Evolutionary conservation across 805 yeast genomes (phyloP), one percentile per base, ranked within the genome.

Genomic region (Wickerhamiella shivajii): DNA sequence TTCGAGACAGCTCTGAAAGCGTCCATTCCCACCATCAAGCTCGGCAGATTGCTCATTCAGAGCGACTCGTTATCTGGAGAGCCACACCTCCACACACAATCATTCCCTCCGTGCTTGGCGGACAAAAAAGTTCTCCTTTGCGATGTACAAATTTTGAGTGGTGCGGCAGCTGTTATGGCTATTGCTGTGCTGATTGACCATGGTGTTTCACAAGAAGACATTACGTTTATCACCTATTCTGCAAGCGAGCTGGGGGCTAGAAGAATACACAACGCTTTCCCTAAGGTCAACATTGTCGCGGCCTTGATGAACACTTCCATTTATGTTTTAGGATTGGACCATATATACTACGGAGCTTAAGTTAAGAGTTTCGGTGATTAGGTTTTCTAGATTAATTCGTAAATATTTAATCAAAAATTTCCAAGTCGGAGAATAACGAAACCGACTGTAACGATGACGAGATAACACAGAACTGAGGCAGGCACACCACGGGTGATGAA

Each of bases 121-220:
- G 18, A 37, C 11, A 32, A 42, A 14, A 69, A 67, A 39, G 71
- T 81, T 1, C 55, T 87, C 6, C 55, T 87, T 31, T 69, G 81
- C 48, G 96, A 87, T 50, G 81, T 93, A 0, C 95, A 87, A 51
- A 64, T 83, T 31, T 75, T 81, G 20, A 74, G 93, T 19, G 98
- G 97, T 2, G 93, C 95, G 0, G 93, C 93, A 0, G 75, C 85
- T 2, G 77, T 83, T 27, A 90, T 87, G 97, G 93, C 96, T 0
- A 70, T 81, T 28, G 90, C 83, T 46, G 84, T 87, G 3, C 58
- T 87, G 31, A 44, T 79, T 11, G 97, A 87, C 49, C 92, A 87
- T 50, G 77, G 75, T 5, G 75, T 81, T 15, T 45, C 52, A 6
- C 66, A 68, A 31, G 57, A 63, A 19, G 67, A 77, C 42, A 77